Evolutionary conservation across 768 basidiomycete species (phyloP), one percentile per base, ranked within the genome.

Genomic region (Mycena alexandri): DNA sequence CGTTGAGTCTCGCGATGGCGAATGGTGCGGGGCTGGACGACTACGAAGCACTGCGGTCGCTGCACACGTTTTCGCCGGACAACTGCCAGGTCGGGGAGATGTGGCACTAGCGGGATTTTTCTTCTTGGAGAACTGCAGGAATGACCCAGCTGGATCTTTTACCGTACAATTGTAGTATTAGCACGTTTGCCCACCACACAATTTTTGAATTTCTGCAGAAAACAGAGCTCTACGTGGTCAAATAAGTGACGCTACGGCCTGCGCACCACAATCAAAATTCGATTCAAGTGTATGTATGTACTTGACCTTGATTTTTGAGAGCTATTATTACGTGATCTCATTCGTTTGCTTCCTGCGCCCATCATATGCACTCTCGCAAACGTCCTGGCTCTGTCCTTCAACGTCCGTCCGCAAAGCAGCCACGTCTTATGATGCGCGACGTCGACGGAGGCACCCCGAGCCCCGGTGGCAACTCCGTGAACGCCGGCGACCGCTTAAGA

Each of bases 21-120:
- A 90, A 85, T 66, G 90, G 89, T 46, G 89, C 89, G 12, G 88
- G 87, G 29, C 74, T 90, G 43, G 83, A 82, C 58, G 89, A 90
- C 72, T 90, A 90, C 62, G 79, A 80, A 59, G 82, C 85, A 2
- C 78, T 87, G 41, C 81, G 80, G 62, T 77, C 78, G 36, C 70
- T 82, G 46, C 79, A 87, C 51, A 73, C 72, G 11, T 68, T 74
- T 14, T 69, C 76, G 48, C 63, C 75, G 22, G 84, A 86, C 54
- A 82, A 79, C 63, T 81, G 80, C 58, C 81, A 87, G 65, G 83
- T 82, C 10, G 90, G 90, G 41, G 89, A 89, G 69, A 79, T 90
- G 75, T 90, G 88, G 89, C 81, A 82, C 70, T 86, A 73, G 78
- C 25, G 25, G 12, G 29, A 0, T 50, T 43, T 43, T 44, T 24